phyloP scores from a whole-genome alignment of 2,329 filamentous ascomycete species.

The Pestalotiopsis sp. region DNA sequence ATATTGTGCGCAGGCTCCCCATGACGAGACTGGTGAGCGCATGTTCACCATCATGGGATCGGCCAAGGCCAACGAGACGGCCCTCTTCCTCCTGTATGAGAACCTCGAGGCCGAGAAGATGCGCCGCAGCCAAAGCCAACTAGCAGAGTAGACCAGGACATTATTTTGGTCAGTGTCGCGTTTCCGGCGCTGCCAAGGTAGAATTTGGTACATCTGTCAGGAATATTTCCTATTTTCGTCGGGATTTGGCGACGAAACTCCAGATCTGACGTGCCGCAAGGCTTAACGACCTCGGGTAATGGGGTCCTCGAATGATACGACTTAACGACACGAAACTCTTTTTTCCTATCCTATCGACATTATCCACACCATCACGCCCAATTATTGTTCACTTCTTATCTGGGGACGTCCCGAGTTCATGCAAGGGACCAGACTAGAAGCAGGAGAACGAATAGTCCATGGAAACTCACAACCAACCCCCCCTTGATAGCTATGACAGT shows the following conservation, averaged over 20 bases:
- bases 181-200: slow-evolving; percentile 27
- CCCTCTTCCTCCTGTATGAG: slow-evolving; percentile 94
- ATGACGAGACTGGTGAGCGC: slow-evolving; percentile 95
- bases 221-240: slow-evolving; percentile 45
- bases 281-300: slow-evolving; percentile 47
- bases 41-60: slow-evolving; percentile 99
- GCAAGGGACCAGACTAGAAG: background rate
- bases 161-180: background rate
- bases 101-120: slow-evolving; percentile 99
- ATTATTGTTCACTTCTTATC: background rate
- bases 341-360: slow-evolving; percentile 18
- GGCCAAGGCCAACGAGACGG: slow-evolving; percentile 90
- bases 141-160: slow-evolving; percentile 47
- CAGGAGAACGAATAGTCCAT: slow-evolving; percentile 3
- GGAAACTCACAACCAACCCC: background rate
- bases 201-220: slow-evolving; percentile 33
- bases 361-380: background rate
- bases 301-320: slow-evolving; percentile 47
- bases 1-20: slow-evolving; percentile 64
- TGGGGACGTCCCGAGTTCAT: background rate
- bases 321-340: slow-evolving; percentile 38
- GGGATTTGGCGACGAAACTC: slow-evolving; percentile 49
- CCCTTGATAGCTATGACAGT: background rate
- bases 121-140: slow-evolving; percentile 81
- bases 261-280: slow-evolving; percentile 68